Evolutionary conservation across 140 eudicot genomes (phyloP).

Genomic region (Flaveria floridana): DNA sequence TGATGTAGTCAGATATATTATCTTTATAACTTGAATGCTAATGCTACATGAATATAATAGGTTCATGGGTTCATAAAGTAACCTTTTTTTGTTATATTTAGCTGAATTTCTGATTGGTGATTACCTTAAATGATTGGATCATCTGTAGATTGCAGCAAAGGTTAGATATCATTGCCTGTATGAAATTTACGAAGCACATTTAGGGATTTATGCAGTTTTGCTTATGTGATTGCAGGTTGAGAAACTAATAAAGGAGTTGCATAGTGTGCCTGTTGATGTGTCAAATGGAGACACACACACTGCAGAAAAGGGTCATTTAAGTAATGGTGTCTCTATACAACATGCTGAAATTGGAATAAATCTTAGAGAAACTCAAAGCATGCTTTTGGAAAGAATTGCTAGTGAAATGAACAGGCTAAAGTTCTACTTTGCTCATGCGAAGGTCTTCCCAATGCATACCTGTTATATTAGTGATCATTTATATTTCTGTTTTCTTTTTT

Average conservation of each 20-base stretch:
- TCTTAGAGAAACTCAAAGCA: conserved; percentile 91
- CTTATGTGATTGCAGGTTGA: conserved; percentile 63
- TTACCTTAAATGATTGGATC: background rate
- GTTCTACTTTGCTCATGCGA: conserved; percentile 86
- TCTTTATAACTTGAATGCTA: background rate
- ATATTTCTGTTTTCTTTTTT: background rate
- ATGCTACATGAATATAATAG: background rate
- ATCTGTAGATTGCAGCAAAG: background rate
- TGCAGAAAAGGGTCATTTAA: conserved; percentile 49
- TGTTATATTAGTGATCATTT: background rate
- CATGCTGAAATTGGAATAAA: conserved; percentile 69
- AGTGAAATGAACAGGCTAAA: conserved; percentile 98
- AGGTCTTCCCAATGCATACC: conserved; percentile 63
- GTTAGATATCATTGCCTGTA: background rate
- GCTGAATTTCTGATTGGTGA: background rate
- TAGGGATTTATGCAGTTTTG: conserved; percentile 28
- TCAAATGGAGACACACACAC: conserved; percentile 54
- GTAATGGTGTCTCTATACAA: conserved; percentile 72
- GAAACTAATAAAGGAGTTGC: conserved; percentile 85
- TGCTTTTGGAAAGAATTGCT: conserved; percentile 97
- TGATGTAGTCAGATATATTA: background rate
- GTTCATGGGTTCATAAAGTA: background rate
- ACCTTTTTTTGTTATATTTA: background rate
- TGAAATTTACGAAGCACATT: conserved; percentile 6
- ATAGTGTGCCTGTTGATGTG: conserved; percentile 80